Percentiles rank a stretch among this genome's conserved stretches.
These are phyloP conservation scores for Blastomyces silverae DNA, from an alignment of 2,329 filamentous ascomycete genomes.

Conservation along the genomic window DNA sequence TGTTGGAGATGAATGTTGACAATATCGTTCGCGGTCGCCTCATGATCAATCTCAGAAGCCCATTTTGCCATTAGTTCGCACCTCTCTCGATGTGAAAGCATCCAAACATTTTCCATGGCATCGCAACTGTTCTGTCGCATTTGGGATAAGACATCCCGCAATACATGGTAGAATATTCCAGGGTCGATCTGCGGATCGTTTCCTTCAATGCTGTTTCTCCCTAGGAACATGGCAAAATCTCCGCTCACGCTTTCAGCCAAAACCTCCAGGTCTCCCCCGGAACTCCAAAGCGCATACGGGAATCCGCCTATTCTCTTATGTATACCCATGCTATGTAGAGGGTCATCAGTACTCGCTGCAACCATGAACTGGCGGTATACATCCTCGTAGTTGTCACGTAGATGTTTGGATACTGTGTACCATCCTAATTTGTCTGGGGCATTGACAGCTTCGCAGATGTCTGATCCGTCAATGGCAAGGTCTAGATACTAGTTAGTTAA, in stretches of 20 bases:
- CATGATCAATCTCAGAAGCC: conserved; percentile 20
- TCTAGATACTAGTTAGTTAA: conserved; percentile 9
- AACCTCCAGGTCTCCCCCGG: conserved; percentile 10
- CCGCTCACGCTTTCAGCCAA: conserved; percentile 2
- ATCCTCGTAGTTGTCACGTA: conserved; percentile 11
- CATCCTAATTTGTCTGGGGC: conserved; percentile 14
- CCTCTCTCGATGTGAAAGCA: conserved; percentile 19
- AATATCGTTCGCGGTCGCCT: conserved; percentile 19
- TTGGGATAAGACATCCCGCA: conserved; percentile 7
- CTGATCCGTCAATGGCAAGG: conserved; percentile 12
- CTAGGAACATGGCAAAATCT: conserved; percentile 12
- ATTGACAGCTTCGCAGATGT: conserved; percentile 17
- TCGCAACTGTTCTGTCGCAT: conserved; percentile 2
- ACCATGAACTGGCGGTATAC: conserved; percentile 14
- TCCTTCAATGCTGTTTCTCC: conserved; percentile 5
- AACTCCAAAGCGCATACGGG: conserved; percentile 16
- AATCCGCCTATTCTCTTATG: conserved; percentile 11
- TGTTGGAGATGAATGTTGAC: conserved; percentile 24
- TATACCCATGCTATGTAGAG: conserved; percentile 6
- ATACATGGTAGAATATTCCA: conserved; percentile 1
- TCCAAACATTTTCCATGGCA: conserved; percentile 20
- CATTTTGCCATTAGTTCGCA: conserved; percentile 19
- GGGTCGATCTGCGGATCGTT: background rate
- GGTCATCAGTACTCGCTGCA: conserved; percentile 1
- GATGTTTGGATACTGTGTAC: conserved; percentile 14